Evolutionary conservation across 306 rosid species (phyloP), one percentile per base, ranked within the genome.

Genomic region (Sphenostylis stenocarpa): DNA sequence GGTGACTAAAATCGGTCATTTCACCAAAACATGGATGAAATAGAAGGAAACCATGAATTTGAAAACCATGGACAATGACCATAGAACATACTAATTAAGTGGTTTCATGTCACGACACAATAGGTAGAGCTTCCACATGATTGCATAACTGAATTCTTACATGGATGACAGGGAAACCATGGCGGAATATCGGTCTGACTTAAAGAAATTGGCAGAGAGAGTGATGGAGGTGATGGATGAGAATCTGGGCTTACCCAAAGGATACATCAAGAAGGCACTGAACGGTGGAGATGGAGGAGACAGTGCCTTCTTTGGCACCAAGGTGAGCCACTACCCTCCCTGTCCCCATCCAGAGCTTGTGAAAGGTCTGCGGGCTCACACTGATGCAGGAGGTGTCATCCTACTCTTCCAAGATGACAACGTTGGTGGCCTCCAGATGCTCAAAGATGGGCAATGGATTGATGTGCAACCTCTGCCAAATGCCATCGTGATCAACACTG

Each of bases 311-410:
- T 92, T 92, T 43, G 99, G 99, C n/a, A 95, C 99, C 62, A 92
- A 95, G 86, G 97, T 95, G 68, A 95, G 99, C 82, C 97, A 95
- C 87, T 95, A 95, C 90, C 99, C 99, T 3, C 91, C 99, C 0
- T 92, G 97, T 71, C 97, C 97, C 13, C 26, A 84, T 17, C 97
- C 97, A 7, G 97, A 89, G 87, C 81, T 86, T 5, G 96, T 89
- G 63, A 88, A 91, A 5, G 99, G 99, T 12, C 92, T 95, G 21
- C 86, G 97, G 67, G 97, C 97, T 15, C 99, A 95, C 89, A 95
- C 99, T 0, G 99, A 95, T 52, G 99, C 97, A 0, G 99, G 99
- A 15, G 97, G 99, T 15, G 96, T 95, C 39, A 88, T 95, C 81
- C 82, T 95, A 20, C 96, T 95, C 9, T 90, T 87, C 91, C 99